Evolutionary conservation across 495 filamentous ascomycete genomes (phyloP).

Genomic region (Penicillium paxilli): DNA sequence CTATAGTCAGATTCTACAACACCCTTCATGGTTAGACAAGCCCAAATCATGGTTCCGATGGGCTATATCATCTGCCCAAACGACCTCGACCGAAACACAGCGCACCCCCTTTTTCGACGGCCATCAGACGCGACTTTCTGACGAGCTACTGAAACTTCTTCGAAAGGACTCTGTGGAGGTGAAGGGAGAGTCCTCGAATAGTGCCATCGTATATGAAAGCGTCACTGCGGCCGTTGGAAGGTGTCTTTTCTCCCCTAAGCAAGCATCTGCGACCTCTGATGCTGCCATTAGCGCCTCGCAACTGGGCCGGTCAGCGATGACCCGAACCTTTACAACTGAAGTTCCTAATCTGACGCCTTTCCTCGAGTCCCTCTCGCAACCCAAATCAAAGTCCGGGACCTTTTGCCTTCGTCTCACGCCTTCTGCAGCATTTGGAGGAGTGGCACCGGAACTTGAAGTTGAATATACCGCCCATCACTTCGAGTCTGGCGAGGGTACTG

Average conservation of each 20-base stretch:
- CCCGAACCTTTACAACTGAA: slow-evolving; percentile 33
- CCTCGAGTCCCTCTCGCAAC: slow-evolving; percentile 23
- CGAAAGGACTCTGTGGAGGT: slow-evolving; percentile 4
- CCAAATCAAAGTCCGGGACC: slow-evolving; percentile 6
- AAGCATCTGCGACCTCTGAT: slow-evolving; percentile 19
- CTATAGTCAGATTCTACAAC: slow-evolving; percentile 21
- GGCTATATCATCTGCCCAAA: slow-evolving; percentile 30
- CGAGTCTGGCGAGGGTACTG: neutral
- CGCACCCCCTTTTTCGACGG: slow-evolving; percentile 31
- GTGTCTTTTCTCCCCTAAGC: slow-evolving; percentile 38
- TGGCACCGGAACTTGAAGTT: slow-evolving; percentile 38
- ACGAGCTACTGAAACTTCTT: slow-evolving; percentile 38
- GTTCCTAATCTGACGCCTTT: slow-evolving; percentile 31
- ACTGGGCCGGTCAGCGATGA: slow-evolving; percentile 31
- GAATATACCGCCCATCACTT: slow-evolving; percentile 19
- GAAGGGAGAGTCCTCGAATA: neutral
- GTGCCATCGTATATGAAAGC: slow-evolving; percentile 26
- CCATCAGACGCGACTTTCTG: slow-evolving; percentile 35
- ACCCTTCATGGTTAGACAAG: slow-evolving; percentile 33
- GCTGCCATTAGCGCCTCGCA: slow-evolving; percentile 28
- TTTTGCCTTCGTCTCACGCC: slow-evolving; percentile 36
- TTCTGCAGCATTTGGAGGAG: slow-evolving; percentile 17
- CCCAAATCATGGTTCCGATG: slow-evolving; percentile 43
- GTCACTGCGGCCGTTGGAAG: slow-evolving; percentile 42
- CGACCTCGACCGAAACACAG: slow-evolving; percentile 4